Conservation (phyloP, 164 flowering plant species). For the Aristolochia contorta region DNA sequence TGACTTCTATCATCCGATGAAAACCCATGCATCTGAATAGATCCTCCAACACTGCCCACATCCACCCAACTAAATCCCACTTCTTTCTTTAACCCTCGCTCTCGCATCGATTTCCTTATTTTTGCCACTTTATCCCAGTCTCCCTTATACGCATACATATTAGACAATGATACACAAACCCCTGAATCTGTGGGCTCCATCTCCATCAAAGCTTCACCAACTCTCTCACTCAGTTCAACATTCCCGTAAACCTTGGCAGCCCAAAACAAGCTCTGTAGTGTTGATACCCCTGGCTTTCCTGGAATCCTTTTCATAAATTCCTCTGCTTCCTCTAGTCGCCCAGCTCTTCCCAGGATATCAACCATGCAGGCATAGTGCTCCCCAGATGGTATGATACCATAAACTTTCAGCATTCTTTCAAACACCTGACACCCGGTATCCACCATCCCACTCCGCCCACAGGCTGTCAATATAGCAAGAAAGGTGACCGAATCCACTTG, state of each 20-base stretch:
- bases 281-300: constrained; percentile 57
- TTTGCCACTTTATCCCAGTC: constrained; percentile 77
- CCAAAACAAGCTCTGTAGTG: constrained; percentile 81
- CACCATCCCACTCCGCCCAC: constrained; percentile 71
- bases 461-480: constrained; percentile 61
- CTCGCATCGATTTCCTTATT: constrained; percentile 67
- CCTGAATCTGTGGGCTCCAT: constrained; percentile 76
- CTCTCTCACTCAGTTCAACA: constrained; percentile 60
- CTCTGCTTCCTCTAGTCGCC: constrained; percentile 72
- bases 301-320: constrained; percentile 45
- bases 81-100: constrained; percentile 61
- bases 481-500: constrained; percentile 73
- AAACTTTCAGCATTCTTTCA: constrained; percentile 44
- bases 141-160: constrained; percentile 82
- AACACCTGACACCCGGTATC: constrained; percentile 48
- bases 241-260: constrained; percentile 72
- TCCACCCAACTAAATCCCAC: constrained; percentile 94
- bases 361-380: constrained; percentile 84
- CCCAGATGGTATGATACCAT: constrained; percentile 47
- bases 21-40: constrained; percentile 51
- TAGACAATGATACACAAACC: constrained; percentile 70
- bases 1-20: constrained; percentile 74
- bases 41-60: constrained; percentile 31
- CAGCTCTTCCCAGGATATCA: constrained; percentile 86
- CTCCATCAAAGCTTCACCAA: constrained; percentile 41